phyloP scores from a whole-genome alignment of 2,329 filamentous ascomycete species.

The Penicillium sp. region DNA sequence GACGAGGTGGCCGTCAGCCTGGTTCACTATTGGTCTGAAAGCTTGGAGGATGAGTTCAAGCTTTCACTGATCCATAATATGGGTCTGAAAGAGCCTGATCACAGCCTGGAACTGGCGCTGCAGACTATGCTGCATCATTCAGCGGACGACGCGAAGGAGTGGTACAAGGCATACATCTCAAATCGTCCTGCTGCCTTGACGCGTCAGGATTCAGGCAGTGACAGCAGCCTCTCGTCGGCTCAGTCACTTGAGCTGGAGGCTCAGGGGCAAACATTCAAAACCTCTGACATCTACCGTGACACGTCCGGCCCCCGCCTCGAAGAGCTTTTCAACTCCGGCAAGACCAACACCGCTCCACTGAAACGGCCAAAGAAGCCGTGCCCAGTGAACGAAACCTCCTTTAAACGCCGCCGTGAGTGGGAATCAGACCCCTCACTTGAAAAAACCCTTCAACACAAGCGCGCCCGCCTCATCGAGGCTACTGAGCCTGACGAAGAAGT shows the following conservation, averaged over 20 bases:
- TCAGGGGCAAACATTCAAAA: slow-evolving; percentile 27
- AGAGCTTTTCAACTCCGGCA: slow-evolving; percentile 24
- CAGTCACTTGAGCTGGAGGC: slow-evolving; percentile 42
- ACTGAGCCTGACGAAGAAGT: slow-evolving; percentile 2
- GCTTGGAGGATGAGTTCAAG: slow-evolving; percentile 20
- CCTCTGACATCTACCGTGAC: slow-evolving; percentile 27
- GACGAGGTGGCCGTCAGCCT: slow-evolving; percentile 14
- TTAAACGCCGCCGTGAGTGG: slow-evolving; percentile 32
- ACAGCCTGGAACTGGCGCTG: slow-evolving; percentile 15
- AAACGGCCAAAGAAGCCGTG: slow-evolving; percentile 28
- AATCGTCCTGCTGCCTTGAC: background rate
- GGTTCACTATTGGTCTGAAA: slow-evolving; percentile 22
- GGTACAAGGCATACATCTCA: slow-evolving; percentile 16
- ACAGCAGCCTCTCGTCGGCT: slow-evolving; percentile 44
- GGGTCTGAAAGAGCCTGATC: slow-evolving; percentile 5
- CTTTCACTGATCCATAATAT: slow-evolving; percentile 23
- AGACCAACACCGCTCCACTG: slow-evolving; percentile 31
- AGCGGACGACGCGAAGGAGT: slow-evolving; percentile 13
- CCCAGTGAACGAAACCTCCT: slow-evolving; percentile 26
- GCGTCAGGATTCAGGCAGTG: slow-evolving; percentile 25
- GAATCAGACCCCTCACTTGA: slow-evolving; percentile 34
- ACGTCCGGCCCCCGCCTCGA: slow-evolving; percentile 23
- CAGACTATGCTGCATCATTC: slow-evolving; percentile 16
- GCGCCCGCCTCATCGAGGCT: slow-evolving; percentile 13
- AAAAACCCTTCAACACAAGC: slow-evolving; percentile 23